Evolutionary conservation across 1,284 basidiomycete genomes (phyloP).

Genomic region (Puccinia horiana): DNA sequence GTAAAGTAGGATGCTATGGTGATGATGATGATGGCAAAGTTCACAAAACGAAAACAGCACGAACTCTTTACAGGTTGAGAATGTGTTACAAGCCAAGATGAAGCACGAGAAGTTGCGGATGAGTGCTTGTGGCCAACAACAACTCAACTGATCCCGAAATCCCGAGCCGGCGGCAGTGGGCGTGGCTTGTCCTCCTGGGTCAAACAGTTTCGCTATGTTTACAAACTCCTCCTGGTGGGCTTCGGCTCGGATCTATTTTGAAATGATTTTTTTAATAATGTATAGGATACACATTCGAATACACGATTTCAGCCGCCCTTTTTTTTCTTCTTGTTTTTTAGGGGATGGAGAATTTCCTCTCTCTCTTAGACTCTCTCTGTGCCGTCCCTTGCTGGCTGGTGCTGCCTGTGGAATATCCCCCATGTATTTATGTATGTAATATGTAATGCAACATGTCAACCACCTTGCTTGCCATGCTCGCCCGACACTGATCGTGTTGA

Average conservation of each 20-base stretch:
- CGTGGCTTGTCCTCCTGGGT: neutral
- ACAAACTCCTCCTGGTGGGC: neutral
- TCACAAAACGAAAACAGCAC: too few relatives aligned
- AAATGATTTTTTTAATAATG: neutral
- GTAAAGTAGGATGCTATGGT: too few relatives aligned
- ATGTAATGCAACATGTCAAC: too few relatives aligned
- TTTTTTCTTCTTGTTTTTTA: neutral
- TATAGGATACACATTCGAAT: neutral
- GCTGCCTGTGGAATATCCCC: neutral
- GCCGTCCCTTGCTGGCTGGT: neutral
- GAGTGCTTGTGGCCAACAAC: too few relatives aligned
- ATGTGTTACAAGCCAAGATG: too few relatives aligned
- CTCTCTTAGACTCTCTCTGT: neutral
- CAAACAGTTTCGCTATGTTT: neutral
- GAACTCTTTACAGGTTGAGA: too few relatives aligned
- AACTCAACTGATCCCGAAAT: too few relatives aligned
- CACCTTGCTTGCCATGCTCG: conserved; percentile 6
- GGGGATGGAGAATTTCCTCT: too few relatives aligned
- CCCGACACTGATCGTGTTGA: conserved; percentile 5
- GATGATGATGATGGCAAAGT: too few relatives aligned
- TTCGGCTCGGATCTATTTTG: conserved; percentile 7
- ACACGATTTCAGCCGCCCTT: neutral
- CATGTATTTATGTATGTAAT: conserved; percentile 14
- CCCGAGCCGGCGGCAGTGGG: too few relatives aligned
- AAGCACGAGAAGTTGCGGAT: too few relatives aligned